These are phyloP conservation scores for Fereydounia khargensis DNA, from an alignment of 1,284 basidiomycete species.

Conservation along the genomic window DNA sequence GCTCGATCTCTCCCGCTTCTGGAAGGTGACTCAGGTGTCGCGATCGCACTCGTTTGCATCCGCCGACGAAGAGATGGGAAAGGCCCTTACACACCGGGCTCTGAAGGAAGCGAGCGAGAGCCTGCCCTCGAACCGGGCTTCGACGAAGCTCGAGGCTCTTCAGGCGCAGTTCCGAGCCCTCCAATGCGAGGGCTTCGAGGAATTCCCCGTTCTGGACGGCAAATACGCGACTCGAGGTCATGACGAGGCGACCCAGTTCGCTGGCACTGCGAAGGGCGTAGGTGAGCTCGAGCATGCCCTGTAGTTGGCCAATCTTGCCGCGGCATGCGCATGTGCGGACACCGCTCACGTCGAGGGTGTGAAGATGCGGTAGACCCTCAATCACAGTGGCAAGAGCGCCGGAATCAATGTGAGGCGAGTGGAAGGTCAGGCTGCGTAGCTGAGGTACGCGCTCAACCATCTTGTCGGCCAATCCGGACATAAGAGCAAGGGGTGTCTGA, in stretches of 20 bases:
- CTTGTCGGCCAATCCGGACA: neutral
- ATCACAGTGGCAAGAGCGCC: neutral
- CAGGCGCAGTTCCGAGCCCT: neutral
- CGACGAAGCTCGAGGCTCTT: neutral
- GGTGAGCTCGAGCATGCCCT: neutral
- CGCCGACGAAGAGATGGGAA: neutral
- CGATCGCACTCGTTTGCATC: neutral
- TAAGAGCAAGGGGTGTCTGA: neutral
- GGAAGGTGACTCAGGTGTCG: neutral
- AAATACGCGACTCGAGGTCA: neutral
- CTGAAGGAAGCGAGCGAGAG: neutral
- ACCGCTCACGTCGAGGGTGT: constrained; percentile 1
- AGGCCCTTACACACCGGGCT: neutral
- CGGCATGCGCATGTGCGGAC: neutral
- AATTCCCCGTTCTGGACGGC: neutral
- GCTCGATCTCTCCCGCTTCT: too few species aligned
- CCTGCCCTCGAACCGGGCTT: neutral
- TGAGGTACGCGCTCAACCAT: neutral
- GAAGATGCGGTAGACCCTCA: neutral
- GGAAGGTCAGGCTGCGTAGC: neutral
- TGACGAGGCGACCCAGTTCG: neutral
- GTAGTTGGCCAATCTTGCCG: neutral
- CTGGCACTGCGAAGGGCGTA: neutral
- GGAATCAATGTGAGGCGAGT: constrained; percentile 1
- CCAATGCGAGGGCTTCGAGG: neutral